phyloP scores from a whole-genome alignment of 2,329 filamentous ascomycete species.

The Diaporthe sp. region DNA sequence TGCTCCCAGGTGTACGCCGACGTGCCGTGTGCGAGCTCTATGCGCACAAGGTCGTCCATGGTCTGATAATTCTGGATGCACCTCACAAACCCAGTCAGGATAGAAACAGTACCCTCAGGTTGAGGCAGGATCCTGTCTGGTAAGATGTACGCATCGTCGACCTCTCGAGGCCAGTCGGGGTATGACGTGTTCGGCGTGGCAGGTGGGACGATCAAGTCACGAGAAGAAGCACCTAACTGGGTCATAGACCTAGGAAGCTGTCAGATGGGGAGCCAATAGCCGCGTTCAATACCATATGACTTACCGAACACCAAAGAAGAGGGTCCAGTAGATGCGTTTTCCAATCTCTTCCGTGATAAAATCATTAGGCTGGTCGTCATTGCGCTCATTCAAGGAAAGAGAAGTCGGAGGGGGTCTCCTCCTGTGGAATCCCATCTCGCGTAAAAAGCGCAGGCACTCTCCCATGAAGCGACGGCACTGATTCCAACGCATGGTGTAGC shows the following conservation, averaged over 20 bases:
- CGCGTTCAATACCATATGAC: slow-evolving; percentile 38
- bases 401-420: slow-evolving; percentile 57
- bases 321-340: slow-evolving; percentile 87
- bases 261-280: slow-evolving; percentile 40
- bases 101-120: slow-evolving; percentile 75
- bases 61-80: slow-evolving; percentile 84
- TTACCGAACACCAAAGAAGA: slow-evolving; percentile 80
- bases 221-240: slow-evolving; percentile 80
- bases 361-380: slow-evolving; percentile 68
- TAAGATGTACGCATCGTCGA: slow-evolving; percentile 87
- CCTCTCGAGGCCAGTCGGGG: slow-evolving; percentile 83
- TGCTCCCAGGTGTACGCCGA: slow-evolving; percentile 82
- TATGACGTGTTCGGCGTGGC: slow-evolving; percentile 82
- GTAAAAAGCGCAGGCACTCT: slow-evolving; percentile 78
- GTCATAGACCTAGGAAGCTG: slow-evolving; percentile 73
- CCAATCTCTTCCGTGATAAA: slow-evolving; percentile 81
- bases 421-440: slow-evolving; percentile 76
- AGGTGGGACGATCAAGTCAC: slow-evolving; percentile 81
- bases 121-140: slow-evolving; percentile 79
- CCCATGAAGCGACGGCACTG: slow-evolving; percentile 78
- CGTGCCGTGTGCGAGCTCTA: slow-evolving; percentile 86
- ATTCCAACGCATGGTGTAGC: slow-evolving; percentile 78
- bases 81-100: slow-evolving; percentile 84
- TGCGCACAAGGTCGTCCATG: slow-evolving; percentile 83
- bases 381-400: slow-evolving; percentile 55